A percentile compares a stretch with the other conserved stretches of the same genome.
These are phyloP conservation scores for Cutaneotrichosporon dermatis DNA, from an alignment of 1,284 basidiomycete genomes.

Conservation along the genomic window DNA sequence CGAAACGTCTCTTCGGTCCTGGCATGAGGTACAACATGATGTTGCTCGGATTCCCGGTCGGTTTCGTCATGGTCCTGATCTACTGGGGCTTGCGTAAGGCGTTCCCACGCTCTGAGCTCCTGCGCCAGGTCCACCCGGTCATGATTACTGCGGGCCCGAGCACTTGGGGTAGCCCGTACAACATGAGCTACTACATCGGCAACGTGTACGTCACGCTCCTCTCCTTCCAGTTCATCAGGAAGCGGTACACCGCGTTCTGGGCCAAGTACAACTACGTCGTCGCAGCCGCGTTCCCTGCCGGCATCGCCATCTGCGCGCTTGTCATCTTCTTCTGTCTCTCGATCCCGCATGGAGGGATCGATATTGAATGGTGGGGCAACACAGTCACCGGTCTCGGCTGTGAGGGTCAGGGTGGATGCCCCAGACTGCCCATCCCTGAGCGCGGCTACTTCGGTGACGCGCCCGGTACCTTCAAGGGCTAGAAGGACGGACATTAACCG, in stretches of 20 bases:
- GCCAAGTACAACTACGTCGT: conserved; percentile 44
- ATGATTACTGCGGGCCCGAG: conserved; percentile 14
- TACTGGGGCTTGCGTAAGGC: conserved; percentile 19
- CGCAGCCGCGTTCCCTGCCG: conserved; percentile 43
- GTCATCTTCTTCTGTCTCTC: conserved; percentile 38
- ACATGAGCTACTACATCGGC: conserved; percentile 35
- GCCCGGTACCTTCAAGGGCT: too few relatives aligned
- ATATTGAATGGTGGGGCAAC: conserved; percentile 28
- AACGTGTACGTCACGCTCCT: conserved; percentile 27
- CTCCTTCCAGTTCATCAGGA: conserved; percentile 38
- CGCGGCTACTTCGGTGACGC: too few relatives aligned
- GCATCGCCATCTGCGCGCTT: conserved; percentile 40
- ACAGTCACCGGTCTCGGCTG: conserved; percentile 14
- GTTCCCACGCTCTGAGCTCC: conserved; percentile 11
- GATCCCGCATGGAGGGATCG: conserved; percentile 18
- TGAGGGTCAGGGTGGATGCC: conserved; percentile 19
- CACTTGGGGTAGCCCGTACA: conserved; percentile 28
- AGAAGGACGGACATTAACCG: too few relatives aligned
- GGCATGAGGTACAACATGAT: conserved; percentile 60
- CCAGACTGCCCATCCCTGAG: too few relatives aligned
- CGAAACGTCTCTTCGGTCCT: conserved; percentile 62
- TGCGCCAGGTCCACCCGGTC: conserved; percentile 20
- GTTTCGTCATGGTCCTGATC: conserved; percentile 61
- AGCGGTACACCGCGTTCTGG: conserved; percentile 39
- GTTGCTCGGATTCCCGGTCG: conserved; percentile 65